Percentiles rank a stretch among this genome's conserved stretches.
These are phyloP conservation scores for Penicillium argentinense DNA, from an alignment of 495 filamentous ascomycete species.

Conservation along the genomic window DNA sequence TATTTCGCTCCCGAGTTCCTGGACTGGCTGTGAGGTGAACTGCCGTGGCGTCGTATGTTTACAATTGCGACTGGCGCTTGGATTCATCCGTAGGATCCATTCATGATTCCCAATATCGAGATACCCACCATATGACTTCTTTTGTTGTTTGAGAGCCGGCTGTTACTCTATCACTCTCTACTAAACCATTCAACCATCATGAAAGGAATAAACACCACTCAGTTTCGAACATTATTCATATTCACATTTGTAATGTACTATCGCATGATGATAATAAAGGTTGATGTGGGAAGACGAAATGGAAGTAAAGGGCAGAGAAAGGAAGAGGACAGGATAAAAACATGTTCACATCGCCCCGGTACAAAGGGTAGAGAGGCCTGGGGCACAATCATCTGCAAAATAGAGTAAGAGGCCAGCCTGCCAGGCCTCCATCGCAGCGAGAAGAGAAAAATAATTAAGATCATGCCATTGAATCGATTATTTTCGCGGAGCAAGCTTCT, in stretches of 20 bases:
- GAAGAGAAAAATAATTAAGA: slow-evolving; percentile 3
- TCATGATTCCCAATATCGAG: too few species aligned
- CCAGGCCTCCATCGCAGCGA: too few species aligned
- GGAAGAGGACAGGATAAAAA: slow-evolving; percentile 1
- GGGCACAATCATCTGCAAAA: too few species aligned
- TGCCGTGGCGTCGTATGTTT: not conserved
- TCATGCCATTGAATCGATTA: too few species aligned
- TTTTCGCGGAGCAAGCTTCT: too few species aligned
- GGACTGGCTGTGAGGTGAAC: slow-evolving; percentile 64
- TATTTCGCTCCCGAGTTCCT: slow-evolving; percentile 95
- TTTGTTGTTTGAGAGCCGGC: not conserved
- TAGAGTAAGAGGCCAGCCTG: too few species aligned
- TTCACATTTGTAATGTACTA: slow-evolving; percentile 7
- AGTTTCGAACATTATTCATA: not conserved
- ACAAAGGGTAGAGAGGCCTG: too few species aligned
- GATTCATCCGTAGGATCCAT: slow-evolving; percentile 5
- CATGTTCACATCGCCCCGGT: not conserved
- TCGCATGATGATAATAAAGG: too few species aligned
- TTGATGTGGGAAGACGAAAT: not conserved
- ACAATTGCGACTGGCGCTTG: too few species aligned
- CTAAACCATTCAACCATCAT: not conserved
- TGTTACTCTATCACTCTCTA: not conserved
- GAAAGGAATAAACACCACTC: not conserved
- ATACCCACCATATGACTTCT: slow-evolving; percentile 9
- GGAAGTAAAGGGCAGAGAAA: not conserved